Evolutionary conservation across 768 basidiomycete genomes (phyloP).

Genomic region (Mycena indigotica): DNA sequence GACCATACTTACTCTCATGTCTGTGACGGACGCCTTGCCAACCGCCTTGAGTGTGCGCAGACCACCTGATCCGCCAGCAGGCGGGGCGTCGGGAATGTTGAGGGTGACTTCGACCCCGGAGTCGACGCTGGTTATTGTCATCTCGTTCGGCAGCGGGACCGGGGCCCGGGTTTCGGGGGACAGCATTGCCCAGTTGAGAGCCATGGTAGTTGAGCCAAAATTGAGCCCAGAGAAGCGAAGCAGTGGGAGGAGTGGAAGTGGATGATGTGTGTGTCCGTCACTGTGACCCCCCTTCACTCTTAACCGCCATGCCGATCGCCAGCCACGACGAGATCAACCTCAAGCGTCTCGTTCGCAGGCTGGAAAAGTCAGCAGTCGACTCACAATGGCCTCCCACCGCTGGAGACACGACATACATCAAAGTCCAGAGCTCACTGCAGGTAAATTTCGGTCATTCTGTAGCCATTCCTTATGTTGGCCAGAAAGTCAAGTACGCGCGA

Average conservation of each 20-base stretch:
- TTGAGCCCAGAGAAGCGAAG: not conserved
- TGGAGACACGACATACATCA: conserved; percentile 49
- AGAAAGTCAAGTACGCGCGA: conserved; percentile 59
- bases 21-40: conserved; percentile 67
- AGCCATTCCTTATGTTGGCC: too few species aligned
- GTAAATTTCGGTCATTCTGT: conserved; percentile 32
- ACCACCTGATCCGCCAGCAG: conserved; percentile 57
- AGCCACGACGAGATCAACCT: conserved; percentile 72
- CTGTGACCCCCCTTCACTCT: not conserved
- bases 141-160: conserved; percentile 66
- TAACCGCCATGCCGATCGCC: not conserved
- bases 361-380: conserved; percentile 58
- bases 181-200: conserved; percentile 79
- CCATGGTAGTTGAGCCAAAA: conserved; percentile 66
- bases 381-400: conserved; percentile 38
- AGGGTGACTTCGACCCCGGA: conserved; percentile 61
- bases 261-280: not conserved
- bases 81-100: conserved; percentile 55
- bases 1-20: conserved; percentile 61
- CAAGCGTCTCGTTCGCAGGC: conserved; percentile 55
- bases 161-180: conserved; percentile 52
- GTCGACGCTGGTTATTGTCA: conserved; percentile 56
- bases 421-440: conserved; percentile 57
- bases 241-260: not conserved
- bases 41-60: conserved; percentile 57